These are phyloP conservation scores for Ceratonia siliqua DNA, from an alignment of 306 rosid species.

Conservation along the genomic window DNA sequence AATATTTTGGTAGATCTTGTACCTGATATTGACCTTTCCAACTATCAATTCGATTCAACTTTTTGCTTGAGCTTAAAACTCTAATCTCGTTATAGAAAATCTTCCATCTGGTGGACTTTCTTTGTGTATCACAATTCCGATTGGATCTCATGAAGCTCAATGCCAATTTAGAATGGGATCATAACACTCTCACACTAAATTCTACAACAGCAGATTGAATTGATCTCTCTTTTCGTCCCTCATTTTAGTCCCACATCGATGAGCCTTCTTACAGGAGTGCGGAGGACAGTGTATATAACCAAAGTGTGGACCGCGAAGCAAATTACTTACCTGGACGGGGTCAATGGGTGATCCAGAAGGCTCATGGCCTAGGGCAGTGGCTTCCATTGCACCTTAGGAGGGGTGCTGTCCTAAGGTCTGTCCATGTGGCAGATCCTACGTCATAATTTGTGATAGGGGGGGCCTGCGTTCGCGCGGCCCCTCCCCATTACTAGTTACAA, in stretches of 20 bases:
- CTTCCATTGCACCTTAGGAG: constrained; percentile 66
- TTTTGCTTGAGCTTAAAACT: too few relatives aligned
- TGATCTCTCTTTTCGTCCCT: too few relatives aligned
- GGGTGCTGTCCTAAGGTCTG: constrained; percentile 65
- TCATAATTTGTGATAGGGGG: constrained; percentile 71
- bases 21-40: background rate
- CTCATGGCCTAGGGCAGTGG: constrained; percentile 49
- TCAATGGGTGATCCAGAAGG: constrained; percentile 53
- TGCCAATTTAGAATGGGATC: too few relatives aligned
- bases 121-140: too few relatives aligned
- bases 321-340: constrained; percentile 68
- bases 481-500: background rate
- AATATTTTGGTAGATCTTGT: background rate
- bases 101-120: too few relatives aligned
- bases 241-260: constrained; percentile 22
- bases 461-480: constrained; percentile 88
- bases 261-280: fast-evolving
- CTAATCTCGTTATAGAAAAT: too few relatives aligned
- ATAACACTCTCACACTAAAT: too few relatives aligned
- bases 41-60: background rate
- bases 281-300: background rate
- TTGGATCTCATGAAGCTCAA: too few relatives aligned
- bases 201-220: too few relatives aligned
- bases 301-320: background rate
- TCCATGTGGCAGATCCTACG: constrained; percentile 59